Base-by-base conservation (phyloP, 2,329 filamentous ascomycete genomes). In the Botrytis medusae region DNA sequence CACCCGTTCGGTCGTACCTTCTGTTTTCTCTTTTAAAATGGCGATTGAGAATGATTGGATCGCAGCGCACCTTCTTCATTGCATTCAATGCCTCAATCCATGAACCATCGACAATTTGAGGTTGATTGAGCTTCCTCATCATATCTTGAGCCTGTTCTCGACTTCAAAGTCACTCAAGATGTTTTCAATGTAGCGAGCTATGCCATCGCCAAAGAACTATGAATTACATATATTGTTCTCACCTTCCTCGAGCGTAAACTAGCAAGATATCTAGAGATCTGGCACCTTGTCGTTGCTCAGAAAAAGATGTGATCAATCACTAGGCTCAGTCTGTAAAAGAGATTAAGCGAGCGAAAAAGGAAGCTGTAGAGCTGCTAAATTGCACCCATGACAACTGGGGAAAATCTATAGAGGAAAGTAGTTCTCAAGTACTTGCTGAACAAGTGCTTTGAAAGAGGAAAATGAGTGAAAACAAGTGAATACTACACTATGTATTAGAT, bases 201-300 rank as follows among this genome's bases (percentile, higher is more conserved):
- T 29, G 25, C 44, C 34, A 73, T 46, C 37, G 34, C 34, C 14
- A 20, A n/a, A 5, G 34, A 34, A 14, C 9, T 42, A 20, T 69
- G 62, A 32, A 37, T 40, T 34, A 64, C 69, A 1, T 25, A 64
- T 34, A 5, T 87, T 42, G 86, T 85, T 1, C 72, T 90, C 12
- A 82, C 80, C 2, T 87, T 82, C 74, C 79, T 92, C 74, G 84
- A 87, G 77, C 79, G 69, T 59, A 85, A 83, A 72, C 77, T 88
- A 73, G 76, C 51, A 0, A 81, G 75, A 0, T 83, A 87, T 69
- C 82, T 83, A 78, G 90, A 89, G 3, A 84, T 85, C 10, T 93
- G 90, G 90, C 89, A 90, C 75, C 83, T 92, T 83, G 81, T 92
- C 57, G 88, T 86, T 25, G 86, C 87, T 16, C 92, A 91, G 83